A percentile compares a stretch with the other conserved stretches of the same genome.
Evolutionary conservation across 768 basidiomycete species (phyloP).

Genomic region (Pleurotus salmoneostramineus): DNA sequence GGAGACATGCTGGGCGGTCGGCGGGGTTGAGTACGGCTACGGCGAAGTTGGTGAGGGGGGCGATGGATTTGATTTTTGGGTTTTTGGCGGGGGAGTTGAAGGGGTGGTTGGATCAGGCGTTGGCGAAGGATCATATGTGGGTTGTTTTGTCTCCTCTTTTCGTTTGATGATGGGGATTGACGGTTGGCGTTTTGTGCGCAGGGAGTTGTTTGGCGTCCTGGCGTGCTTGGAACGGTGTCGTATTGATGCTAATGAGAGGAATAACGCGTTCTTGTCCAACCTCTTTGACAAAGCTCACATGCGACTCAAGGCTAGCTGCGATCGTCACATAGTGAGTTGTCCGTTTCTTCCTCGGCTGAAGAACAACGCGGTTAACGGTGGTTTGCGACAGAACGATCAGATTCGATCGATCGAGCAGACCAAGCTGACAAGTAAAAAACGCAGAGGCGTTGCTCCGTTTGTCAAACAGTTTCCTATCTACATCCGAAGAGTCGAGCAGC

Average conservation of each 20-base stretch:
- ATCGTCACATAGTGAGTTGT: conserved; percentile 63
- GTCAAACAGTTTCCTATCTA: conserved; percentile 92
- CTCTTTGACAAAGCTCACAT: conserved; percentile 81
- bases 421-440: conserved; percentile 88
- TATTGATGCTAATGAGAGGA: conserved; percentile 73
- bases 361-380: too few species aligned
- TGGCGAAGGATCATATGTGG: conserved; percentile 77
- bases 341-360: too few species aligned
- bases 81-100: conserved; percentile 84
- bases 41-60: conserved; percentile 76
- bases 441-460: conserved; percentile 88
- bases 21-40: conserved; percentile 66
- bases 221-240: conserved; percentile 75
- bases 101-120: conserved; percentile 76
- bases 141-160: conserved; percentile 8
- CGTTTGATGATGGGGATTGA: background rate
- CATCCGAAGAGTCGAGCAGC: conserved; percentile 76
- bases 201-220: conserved; percentile 83
- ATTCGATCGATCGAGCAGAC: conserved; percentile 87
- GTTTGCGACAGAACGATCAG: conserved; percentile 64
- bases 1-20: conserved; percentile 80
- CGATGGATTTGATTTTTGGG: conserved; percentile 94
- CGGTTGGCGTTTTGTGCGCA: conserved; percentile 21
- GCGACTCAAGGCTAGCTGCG: conserved; percentile 70
- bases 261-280: conserved; percentile 68